A percentile compares a stretch with the other conserved stretches of the same genome.
phyloP scores from a whole-genome alignment of 352 stramenopile genomes.

The Peronospora destructor region DNA sequence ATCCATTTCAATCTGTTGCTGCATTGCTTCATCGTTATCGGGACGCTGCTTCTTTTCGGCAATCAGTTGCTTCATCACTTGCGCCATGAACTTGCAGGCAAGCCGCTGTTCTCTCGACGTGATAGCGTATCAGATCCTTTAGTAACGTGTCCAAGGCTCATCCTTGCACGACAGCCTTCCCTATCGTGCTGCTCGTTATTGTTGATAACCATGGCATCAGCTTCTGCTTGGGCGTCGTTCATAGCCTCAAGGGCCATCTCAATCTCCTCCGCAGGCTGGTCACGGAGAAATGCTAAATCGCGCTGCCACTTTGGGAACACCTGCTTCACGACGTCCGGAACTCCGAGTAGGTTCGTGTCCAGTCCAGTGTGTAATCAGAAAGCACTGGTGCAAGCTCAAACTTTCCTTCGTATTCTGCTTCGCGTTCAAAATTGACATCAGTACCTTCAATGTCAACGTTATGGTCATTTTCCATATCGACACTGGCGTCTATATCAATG shows the following conservation, averaged over 20 bases:
- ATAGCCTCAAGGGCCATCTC: slow-evolving; percentile 21
- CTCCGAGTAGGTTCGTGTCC: background rate
- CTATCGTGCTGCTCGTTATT: background rate
- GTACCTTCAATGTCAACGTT: slow-evolving; percentile 6
- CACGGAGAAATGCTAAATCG: slow-evolving; percentile 38
- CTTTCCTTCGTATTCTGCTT: slow-evolving; percentile 10
- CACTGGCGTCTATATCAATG: background rate
- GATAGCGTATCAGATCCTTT: background rate
- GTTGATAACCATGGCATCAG: background rate
- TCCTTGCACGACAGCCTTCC: background rate
- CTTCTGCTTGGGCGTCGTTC: slow-evolving; percentile 5
- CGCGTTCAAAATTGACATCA: slow-evolving; percentile 3
- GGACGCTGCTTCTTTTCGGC: slow-evolving; percentile 8
- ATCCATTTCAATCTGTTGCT: slow-evolving; percentile 4
- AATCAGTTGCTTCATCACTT: slow-evolving; percentile 22
- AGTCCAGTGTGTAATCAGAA: background rate
- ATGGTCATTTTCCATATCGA: background rate
- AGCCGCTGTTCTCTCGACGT: slow-evolving; percentile 15
- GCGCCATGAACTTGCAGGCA: slow-evolving; percentile 25
- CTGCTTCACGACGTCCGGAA: slow-evolving; percentile 37
- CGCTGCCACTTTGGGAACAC: slow-evolving; percentile 43
- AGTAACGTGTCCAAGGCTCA: background rate
- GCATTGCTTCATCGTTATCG: background rate
- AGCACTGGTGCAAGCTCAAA: background rate
- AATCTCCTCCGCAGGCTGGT: slow-evolving; percentile 29